phyloP scores from a whole-genome alignment of 768 basidiomycete genomes.

The Tylopilus plumbeoviolaceoides region DNA sequence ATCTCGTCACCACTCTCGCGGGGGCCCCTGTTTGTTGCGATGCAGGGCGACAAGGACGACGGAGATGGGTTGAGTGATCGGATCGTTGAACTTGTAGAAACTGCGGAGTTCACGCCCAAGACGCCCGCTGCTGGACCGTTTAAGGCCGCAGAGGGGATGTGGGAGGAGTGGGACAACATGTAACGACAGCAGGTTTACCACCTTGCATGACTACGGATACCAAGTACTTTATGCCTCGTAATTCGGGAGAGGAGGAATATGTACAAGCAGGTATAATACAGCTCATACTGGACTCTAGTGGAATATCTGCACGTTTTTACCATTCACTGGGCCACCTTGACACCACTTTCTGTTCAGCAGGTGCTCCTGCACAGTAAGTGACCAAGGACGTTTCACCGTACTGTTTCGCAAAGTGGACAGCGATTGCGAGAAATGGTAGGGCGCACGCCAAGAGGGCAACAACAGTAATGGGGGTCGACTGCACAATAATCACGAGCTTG shows the following conservation, averaged over 20 bases:
- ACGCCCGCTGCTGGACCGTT: slow-evolving; percentile 23
- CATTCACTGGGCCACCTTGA: neutral
- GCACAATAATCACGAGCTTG: slow-evolving; percentile 15
- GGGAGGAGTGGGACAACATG: slow-evolving; percentile 83
- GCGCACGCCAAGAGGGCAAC: slow-evolving; percentile 20
- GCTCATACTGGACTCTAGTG: neutral
- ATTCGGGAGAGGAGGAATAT: slow-evolving; percentile 9
- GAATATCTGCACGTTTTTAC: neutral
- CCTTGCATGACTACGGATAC: slow-evolving; percentile 1
- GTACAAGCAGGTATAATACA: slow-evolving; percentile 11
- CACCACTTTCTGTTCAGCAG: neutral
- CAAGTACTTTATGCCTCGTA: slow-evolving; percentile 15
- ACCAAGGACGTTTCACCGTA: slow-evolving; percentile 4
- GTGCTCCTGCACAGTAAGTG: slow-evolving; percentile 6
- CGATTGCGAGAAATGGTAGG: slow-evolving; percentile 16
- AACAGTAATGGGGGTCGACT: slow-evolving; percentile 18
- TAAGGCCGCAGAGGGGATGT: slow-evolving; percentile 30
- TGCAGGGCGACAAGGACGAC: slow-evolving; percentile 59
- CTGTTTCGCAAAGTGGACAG: slow-evolving; percentile 4
- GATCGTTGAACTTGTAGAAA: slow-evolving; percentile 67
- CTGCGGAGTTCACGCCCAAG: slow-evolving; percentile 49
- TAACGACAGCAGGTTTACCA: slow-evolving; percentile 13
- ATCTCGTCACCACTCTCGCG: slow-evolving; percentile 34
- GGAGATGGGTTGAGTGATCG: slow-evolving; percentile 54
- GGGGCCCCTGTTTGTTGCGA: slow-evolving; percentile 56